Base-by-base conservation (phyloP, 2,329 filamentous ascomycete genomes). In the Curvularia lunata region DNA sequence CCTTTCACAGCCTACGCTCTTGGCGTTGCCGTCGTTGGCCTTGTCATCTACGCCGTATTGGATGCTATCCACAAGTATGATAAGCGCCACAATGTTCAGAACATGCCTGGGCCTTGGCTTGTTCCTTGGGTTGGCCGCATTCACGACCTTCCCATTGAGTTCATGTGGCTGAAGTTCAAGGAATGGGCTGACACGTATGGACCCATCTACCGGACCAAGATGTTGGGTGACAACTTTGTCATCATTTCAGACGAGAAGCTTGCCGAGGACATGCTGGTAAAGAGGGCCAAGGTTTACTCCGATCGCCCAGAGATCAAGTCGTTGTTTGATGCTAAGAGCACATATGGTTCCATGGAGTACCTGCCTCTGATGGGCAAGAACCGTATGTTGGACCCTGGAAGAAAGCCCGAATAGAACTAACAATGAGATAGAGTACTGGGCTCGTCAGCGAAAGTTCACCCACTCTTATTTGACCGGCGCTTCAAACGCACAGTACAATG, bases 331-430 rank as follows among this genome's bases (percentile, higher is more conserved):
- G 81, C 82, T 0, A 85, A 85, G 71, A 84, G 81, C 61, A 81
- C 80, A 1, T 64, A 81, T 67, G 83, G 83, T 2, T 84, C 82
- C 1, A 84, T 83, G 82, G 82, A 84, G 56, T 85, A 85, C 56
- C 75, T 85, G 2, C 83, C 83, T 4, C 66, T 85, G 41, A 85
- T 85, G 83, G 83, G 83, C 47, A 82, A 80, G 70, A 85, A 85
- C 61, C 75, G 83, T 84, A 72, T 70, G 82, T 67, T n/a, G 18
- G 8, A 5, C 18, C 4, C 13, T 13, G 4, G 34, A 16, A 5
- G 10, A 10, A 40, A 12, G 4, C 10, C 13, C 16, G 45, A 47
- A 32, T 13, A 5, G 13, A 2, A 47, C 62, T 72, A 49, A 73
- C 52, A 19, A 5, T 9, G 32, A 18, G n/a, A 52, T 48, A 74